Percentiles rank a stretch among this genome's conserved stretches.
phyloP scores from a whole-genome alignment of 2,329 filamentous ascomycete genomes.

The Tolypocladium tundrense region DNA sequence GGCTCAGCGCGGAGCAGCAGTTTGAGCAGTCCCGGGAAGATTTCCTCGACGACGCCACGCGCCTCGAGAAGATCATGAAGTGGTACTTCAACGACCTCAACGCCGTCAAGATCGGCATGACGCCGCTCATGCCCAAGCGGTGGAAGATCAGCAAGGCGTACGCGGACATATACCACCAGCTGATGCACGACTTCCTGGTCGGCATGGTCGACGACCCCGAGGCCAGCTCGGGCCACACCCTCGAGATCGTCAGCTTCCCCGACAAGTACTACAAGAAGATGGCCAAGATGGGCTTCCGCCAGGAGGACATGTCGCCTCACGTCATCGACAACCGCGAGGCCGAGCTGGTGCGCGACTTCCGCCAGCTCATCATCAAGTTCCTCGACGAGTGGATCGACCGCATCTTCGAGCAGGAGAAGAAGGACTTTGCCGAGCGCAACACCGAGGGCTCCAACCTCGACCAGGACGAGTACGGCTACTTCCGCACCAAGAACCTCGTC shows the following conservation, averaged over 20 bases:
- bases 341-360: constrained; percentile 88
- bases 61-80: constrained; percentile 76
- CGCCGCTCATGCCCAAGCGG: constrained; percentile 82
- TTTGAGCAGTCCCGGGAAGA: constrained; percentile 61
- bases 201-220: constrained; percentile 74
- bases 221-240: constrained; percentile 74
- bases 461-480: constrained; percentile 78
- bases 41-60: constrained; percentile 74
- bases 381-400: constrained; percentile 97
- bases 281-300: constrained; percentile 72
- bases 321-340: constrained; percentile 83
- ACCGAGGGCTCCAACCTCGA: constrained; percentile 69
- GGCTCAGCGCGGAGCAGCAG: constrained; percentile 60
- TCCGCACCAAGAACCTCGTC: constrained; percentile 82
- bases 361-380: constrained; percentile 87
- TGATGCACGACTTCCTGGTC: constrained; percentile 92
- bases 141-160: constrained; percentile 95
- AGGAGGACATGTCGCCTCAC: constrained; percentile 70
- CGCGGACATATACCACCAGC: constrained; percentile 77
- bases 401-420: constrained; percentile 73
- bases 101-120: constrained; percentile 88
- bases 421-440: constrained; percentile 68
- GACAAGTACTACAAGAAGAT: constrained; percentile 97
- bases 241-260: constrained; percentile 89
- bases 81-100: constrained; percentile 99